Percentiles rank a stretch among this genome's conserved stretches.
These are phyloP conservation scores for Kwoniella bestiolae DNA, from an alignment of 768 basidiomycete species.

Conservation along the genomic window DNA sequence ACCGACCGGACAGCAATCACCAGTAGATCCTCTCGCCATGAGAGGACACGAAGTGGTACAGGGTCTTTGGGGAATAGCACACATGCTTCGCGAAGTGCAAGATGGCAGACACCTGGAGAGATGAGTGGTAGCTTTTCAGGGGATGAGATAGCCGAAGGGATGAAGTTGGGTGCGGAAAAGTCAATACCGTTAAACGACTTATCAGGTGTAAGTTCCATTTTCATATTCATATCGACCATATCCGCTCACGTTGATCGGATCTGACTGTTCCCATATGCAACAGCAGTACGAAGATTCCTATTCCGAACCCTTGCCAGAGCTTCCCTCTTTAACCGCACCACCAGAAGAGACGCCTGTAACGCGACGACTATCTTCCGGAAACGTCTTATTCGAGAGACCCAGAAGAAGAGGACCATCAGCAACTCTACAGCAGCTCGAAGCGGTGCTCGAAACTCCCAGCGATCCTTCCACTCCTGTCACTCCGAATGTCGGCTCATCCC, in stretches of 20 bases:
- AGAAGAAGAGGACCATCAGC: conserved; percentile 25
- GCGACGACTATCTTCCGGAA: conserved; percentile 29
- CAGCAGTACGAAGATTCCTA: not conserved
- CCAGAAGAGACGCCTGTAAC: conserved; percentile 38
- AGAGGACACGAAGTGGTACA: conserved; percentile 25
- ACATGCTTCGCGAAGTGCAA: conserved; percentile 24
- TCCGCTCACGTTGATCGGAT: not conserved
- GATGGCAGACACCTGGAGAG: conserved; percentile 50
- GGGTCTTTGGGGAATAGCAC: conserved; percentile 30
- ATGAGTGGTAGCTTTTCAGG: conserved; percentile 49
- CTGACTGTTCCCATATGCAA: not conserved
- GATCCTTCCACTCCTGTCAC: conserved; percentile 1
- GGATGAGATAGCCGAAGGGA: conserved; percentile 32
- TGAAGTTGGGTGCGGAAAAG: conserved; percentile 25
- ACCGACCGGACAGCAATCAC: conserved; percentile 1
- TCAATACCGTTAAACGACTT: conserved; percentile 38
- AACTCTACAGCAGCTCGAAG: conserved; percentile 6
- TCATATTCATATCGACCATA: too few species aligned
- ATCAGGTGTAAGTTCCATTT: conserved; percentile 23
- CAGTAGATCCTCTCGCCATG: conserved; percentile 15
- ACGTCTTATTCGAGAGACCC: conserved; percentile 34
- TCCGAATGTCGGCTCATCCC: conserved; percentile 3
- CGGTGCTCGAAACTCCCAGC: not conserved
- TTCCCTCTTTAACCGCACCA: conserved; percentile 7
- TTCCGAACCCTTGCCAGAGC: conserved; percentile 19